A percentile compares a stretch with the other conserved stretches of the same genome.
Conservation (phyloP, 495 filamentous ascomycete species). For the Penicillium longicatenatum region DNA sequence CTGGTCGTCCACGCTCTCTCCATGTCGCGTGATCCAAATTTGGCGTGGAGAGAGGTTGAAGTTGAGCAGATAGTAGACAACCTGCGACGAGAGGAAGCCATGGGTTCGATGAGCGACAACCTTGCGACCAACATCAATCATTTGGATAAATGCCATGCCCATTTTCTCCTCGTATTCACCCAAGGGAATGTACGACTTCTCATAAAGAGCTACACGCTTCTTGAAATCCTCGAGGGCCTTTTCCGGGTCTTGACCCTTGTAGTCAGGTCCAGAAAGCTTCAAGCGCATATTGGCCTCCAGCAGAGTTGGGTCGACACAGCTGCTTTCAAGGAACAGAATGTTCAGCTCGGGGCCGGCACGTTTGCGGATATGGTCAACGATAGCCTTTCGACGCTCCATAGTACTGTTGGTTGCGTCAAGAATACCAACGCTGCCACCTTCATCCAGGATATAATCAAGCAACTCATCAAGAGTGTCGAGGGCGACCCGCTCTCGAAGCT, state of each 20-base stretch:
- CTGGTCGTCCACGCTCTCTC: conserved; percentile 80
- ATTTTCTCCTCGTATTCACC: conserved; percentile 89
- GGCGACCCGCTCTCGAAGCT: conserved; percentile 86
- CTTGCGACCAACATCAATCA: conserved; percentile 97
- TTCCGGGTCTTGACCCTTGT: conserved; percentile 86
- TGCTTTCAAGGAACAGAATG: conserved; percentile 90
- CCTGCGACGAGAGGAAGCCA: conserved; percentile 87
- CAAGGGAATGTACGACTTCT: conserved; percentile 87
- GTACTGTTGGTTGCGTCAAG: conserved; percentile 98
- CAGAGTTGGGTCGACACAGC: conserved; percentile 78
- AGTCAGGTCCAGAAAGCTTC: conserved; percentile 96
- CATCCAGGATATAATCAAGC: conserved; percentile 78
- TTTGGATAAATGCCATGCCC: conserved; percentile 89
- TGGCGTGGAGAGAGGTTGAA: conserved; percentile 94
- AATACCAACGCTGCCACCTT: conserved; percentile 93
- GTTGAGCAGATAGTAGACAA: conserved; percentile 89
- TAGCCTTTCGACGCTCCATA: conserved; percentile 73
- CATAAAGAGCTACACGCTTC: conserved; percentile 88
- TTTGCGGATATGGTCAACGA: conserved; percentile 80
- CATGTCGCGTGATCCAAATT: conserved; percentile 97
- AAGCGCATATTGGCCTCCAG: conserved; percentile 96
- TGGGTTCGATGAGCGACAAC: conserved; percentile 85
- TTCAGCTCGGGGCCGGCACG: conserved; percentile 84
- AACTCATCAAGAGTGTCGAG: conserved; percentile 91
- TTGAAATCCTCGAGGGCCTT: conserved; percentile 88